A percentile compares a stretch with the other conserved stretches of the same genome.
phyloP scores from a whole-genome alignment of 352 stramenopile genomes.

The Globisporangium echinulatum region DNA sequence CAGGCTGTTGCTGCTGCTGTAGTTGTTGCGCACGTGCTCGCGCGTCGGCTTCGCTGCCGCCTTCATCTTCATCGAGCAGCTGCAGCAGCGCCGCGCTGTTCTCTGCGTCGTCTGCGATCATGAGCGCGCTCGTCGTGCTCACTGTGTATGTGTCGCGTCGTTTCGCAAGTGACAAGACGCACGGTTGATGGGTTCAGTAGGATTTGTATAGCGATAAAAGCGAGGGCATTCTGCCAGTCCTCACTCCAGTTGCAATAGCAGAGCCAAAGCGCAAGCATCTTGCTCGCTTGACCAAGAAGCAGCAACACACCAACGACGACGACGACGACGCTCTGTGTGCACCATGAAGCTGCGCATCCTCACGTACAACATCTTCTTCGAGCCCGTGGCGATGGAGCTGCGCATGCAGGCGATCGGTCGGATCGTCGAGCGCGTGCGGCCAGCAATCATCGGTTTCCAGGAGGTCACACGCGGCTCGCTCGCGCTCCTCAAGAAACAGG shows the following conservation, averaged over 20 bases:
- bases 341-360: constrained; percentile 55
- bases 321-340: background rate
- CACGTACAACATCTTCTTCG: constrained; percentile 77
- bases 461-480: constrained; percentile 64
- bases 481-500: constrained; percentile 41
- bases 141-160: background rate
- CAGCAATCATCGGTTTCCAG: constrained; percentile 70
- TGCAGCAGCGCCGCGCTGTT: background rate
- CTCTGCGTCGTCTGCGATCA: constrained; percentile 1
- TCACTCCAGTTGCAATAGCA: background rate
- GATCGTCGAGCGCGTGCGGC: constrained; percentile 39
- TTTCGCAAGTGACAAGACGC: background rate
- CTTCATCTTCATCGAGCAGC: background rate
- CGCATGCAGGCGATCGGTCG: constrained; percentile 60
- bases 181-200: too few relatives aligned
- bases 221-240: background rate
- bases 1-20: too few relatives aligned
- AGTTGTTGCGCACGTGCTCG: background rate
- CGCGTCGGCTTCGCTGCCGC: background rate
- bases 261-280: background rate
- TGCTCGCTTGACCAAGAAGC: background rate
- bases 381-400: constrained; percentile 41
- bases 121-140: background rate
- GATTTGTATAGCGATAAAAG: too few relatives aligned
- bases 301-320: too few relatives aligned